Base-by-base conservation (phyloP, 352 stramenopile species). In the Pythium aphanidermatum region DNA sequence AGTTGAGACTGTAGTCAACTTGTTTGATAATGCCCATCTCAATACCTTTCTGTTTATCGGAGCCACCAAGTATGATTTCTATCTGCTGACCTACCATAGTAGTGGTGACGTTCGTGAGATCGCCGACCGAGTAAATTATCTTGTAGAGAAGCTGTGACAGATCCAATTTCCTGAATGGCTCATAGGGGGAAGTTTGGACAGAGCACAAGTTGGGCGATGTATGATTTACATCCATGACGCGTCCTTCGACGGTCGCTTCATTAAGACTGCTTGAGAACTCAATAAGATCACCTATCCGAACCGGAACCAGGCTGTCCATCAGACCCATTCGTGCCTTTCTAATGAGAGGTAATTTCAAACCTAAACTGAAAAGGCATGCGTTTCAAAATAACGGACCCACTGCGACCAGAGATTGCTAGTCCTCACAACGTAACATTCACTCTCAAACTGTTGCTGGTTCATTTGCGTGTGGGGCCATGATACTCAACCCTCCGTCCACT, bases 1-100 rank as follows among this genome's bases (percentile, higher is more conserved):
- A 82, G 41, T 84, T 84, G 32, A 84, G 68, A 14, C 70, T 62
- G 2, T 37, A 39, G 33, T 84, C 67, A 12, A 82, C 55, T 39
- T 72, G 61, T 45, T 80, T 80, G 38, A 82, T 63, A 9, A 71
- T 42, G 0, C 58, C 64, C 12, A 61, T 48, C 5, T 58, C 43
- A 23, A 33, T 60, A 25, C n/a, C n/a, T n/a, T n/a, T n/a, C n/a
- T n/a, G n/a, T n/a, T 46, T 23, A 12, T 30, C 12, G 14, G n/a
- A 4, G 24, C 11, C 14, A 32, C 0, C 19, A 1, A 13, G 42
- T 31, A 28, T n/a, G 17, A 82, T 54, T 27, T 80, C 67, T 14
- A 84, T 59, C 26, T 74, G 46, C 72, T 55, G 74, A 2, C 67
- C 67, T 11, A 63, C 42, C 67, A 84, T 80, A 7, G 26, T 23